These are phyloP conservation scores for Centella asiatica DNA, from an alignment of 129 eudicot genomes.

Conservation along the genomic window DNA sequence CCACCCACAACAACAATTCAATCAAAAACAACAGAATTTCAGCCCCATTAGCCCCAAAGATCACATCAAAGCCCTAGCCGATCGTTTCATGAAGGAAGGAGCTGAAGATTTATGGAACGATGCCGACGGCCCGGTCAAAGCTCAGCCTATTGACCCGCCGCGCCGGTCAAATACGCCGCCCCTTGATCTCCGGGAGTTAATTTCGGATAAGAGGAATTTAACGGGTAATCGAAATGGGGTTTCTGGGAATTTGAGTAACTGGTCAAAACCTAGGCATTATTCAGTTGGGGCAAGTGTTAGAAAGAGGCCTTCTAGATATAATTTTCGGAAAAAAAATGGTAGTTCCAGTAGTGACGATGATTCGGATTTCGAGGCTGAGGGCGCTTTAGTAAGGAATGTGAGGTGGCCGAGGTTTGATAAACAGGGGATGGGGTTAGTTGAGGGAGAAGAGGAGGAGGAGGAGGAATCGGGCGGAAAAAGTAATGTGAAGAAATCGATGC, in stretches of 20 bases:
- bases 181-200: slow-evolving; percentile 29
- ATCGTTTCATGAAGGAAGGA: slow-evolving; percentile 79
- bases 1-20: slow-evolving; percentile 12
- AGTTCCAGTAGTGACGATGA: slow-evolving; percentile 39
- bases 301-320: slow-evolving; percentile 18
- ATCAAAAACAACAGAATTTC: slow-evolving; percentile 18
- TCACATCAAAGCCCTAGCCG: slow-evolving; percentile 77
- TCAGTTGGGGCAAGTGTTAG: slow-evolving; percentile 21
- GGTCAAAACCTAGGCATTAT: slow-evolving; percentile 33
- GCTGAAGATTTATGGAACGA: slow-evolving; percentile 97
- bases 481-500: slow-evolving; percentile 24
- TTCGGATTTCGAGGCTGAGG: slow-evolving; percentile 31
- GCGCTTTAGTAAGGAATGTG: slow-evolving; percentile 13
- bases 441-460: slow-evolving; percentile 20
- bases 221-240: slow-evolving; percentile 3
- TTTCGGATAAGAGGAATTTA: slow-evolving; percentile 18
- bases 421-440: slow-evolving; percentile 14
- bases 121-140: slow-evolving; percentile 56
- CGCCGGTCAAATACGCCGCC: slow-evolving; percentile 22
- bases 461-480: slow-evolving; percentile 20
- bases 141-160: slow-evolving; percentile 13
- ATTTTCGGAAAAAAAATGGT: slow-evolving; percentile 32
- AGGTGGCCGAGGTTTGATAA: slow-evolving; percentile 32
- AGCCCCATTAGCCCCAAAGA: slow-evolving; percentile 54
- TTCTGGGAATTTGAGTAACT: slow-evolving; percentile 13